Base-by-base conservation (phyloP, 768 basidiomycete genomes). In the Tulasnella sp. region DNA sequence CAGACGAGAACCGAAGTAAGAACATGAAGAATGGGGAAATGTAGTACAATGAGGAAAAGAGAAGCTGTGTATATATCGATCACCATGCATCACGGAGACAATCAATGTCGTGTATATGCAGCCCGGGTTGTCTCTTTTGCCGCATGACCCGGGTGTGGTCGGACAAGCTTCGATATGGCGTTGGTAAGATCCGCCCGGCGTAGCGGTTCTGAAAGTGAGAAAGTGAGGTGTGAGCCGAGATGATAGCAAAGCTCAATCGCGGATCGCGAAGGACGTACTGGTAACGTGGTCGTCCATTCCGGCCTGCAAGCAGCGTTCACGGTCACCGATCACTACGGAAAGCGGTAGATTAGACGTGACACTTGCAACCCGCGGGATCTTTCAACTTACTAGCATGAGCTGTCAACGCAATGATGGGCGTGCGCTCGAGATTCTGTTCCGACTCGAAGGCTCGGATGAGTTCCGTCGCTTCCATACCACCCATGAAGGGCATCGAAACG, bases 401-500 rank as follows among this genome's bases (percentile, higher is more conserved):
- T 1, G 98, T 99, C 58, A 99, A 88, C 0, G 98, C 98, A 83
- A 99, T 96, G 83, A 99, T 99, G 0, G 98, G 97, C 8, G 92
- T 95, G 2, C 92, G 89, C 22, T 90, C 84, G 42, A 96, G 87
- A 11, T 91, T 89, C 82, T 91, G 91, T 82, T 92, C 89, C 85
- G 89, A 87, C 87, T 99, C 97, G 84, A 92, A 95, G 50, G 91
- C 90, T 76, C 97, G 91, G 81, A 98, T 98, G 80, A 95, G 88
- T 82, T 96, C 93, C 0, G 98, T 99, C 1, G 97, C 96, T 86
- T 99, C 97, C 92, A 97, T 96, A 82, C 97, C 97, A 75, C 97
- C 96, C 96, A 99, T 98, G 86, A 97, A 93, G 8, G 96, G 96
- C 96, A 97, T 97, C 16, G 96, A 98, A 20, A 98, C 93, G 84